Base-by-base conservation (phyloP, 192 early-diverging fungal species). In the Coemansia sp. region DNA sequence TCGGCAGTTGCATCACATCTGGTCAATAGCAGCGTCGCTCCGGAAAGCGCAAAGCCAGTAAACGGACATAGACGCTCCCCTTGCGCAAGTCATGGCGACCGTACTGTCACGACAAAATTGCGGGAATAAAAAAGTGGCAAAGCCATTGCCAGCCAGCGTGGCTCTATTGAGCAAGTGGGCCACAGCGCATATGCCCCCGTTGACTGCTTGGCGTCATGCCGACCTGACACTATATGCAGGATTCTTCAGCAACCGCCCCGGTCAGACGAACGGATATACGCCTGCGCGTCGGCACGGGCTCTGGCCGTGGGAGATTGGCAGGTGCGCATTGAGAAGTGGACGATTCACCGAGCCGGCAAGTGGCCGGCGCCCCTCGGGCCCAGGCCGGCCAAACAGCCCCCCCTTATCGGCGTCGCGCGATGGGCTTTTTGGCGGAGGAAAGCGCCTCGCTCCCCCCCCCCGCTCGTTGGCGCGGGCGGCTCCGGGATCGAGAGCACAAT, bases 141-240 rank as follows among this genome's bases (percentile, higher is more conserved):
- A 39, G 43, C 11, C 39, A 57, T 47, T 42, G 46, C 54, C 23
- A 36, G 40, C 29, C 36, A 40, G 53, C 26, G 54, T 64, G 62
- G 62, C 62, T 57, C 53, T 8, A 64, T 57, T 64, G 62, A 64
- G 26, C 19, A 55, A 49, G n/a, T n/a, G 45, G 62, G 48, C 29
- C 41, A 54, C 61, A 53, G 17, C 38, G n/a, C 19, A 6, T 17
- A 17, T 15, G 38, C 38, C 11, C 38, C 17, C 38, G 7, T 17
- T 17, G 14, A 17, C 38, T 20, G 38, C 38, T 39, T 39, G 38
- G 38, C 38, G n/a, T 39, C 38, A 39, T 39, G 38, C 38, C 15
- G 15, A 36, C 19, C 38, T 39, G 38, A 39, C 38, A n/a, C 17
- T 39, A n/a, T 39, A 15, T 39, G 38, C 38, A 39, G 17, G 38